These are phyloP conservation scores for Hanseniaspora thailandica DNA, from an alignment of 805 yeast species.

Conservation along the genomic window DNA sequence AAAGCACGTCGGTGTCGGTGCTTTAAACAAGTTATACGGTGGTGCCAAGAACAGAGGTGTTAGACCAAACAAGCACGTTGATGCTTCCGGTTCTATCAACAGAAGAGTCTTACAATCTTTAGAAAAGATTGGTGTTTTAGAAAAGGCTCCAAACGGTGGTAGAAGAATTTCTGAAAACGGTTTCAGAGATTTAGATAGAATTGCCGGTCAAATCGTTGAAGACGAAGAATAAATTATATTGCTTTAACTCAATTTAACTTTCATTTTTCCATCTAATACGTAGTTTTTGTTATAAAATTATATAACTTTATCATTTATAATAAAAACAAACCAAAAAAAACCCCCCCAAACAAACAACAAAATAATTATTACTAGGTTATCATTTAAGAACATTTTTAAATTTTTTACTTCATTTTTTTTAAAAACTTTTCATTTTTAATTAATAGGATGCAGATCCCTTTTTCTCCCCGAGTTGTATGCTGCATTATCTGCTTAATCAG, in stretches of 20 bases:
- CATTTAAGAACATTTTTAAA: background rate
- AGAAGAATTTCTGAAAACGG: conserved; percentile 99
- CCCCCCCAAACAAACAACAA: background rate
- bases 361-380: background rate
- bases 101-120: conserved; percentile 96
- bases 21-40: conserved; percentile 97
- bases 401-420: background rate
- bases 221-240: conserved; percentile 15
- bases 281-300: background rate
- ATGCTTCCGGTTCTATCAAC: conserved; percentile 98
- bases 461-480: no score
- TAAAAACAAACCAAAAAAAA: background rate
- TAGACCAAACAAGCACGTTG: conserved; percentile 96
- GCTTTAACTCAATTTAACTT: background rate
- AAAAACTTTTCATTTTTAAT: no score
- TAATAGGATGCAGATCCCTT: no score
- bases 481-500: background rate
- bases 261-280: background rate
- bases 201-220: conserved; percentile 96
- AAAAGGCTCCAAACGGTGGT: conserved; percentile 95
- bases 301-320: background rate
- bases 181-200: conserved; percentile 99
- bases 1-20: conserved; percentile 99
- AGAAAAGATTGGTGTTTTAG: conserved; percentile 95
- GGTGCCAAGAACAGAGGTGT: conserved; percentile 98